phyloP scores from a whole-genome alignment of 768 basidiomycete genomes.

The Tephrocybe sp. region DNA sequence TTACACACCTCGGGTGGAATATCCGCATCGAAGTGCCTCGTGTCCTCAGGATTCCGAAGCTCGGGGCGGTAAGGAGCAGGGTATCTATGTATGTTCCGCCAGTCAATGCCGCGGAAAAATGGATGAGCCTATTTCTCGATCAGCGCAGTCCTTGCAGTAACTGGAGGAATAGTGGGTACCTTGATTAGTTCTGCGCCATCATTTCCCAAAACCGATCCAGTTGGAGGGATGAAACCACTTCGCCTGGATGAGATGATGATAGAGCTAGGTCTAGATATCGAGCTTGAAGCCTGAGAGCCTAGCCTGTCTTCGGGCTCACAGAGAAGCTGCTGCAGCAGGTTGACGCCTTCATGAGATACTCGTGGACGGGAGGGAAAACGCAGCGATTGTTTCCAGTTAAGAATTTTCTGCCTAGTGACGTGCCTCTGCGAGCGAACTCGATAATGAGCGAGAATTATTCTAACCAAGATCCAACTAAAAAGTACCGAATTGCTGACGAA shows the following conservation, averaged over 20 bases:
- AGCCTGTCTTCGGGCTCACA: slow-evolving; percentile 96
- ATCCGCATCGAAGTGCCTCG: slow-evolving; percentile 92
- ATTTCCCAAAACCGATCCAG: slow-evolving; percentile 47
- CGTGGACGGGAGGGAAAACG: slow-evolving; percentile 83
- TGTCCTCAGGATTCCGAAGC: slow-evolving; percentile 80
- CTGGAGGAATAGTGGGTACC: slow-evolving; percentile 35
- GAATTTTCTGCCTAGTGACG: slow-evolving; percentile 94
- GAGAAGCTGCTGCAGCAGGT: slow-evolving; percentile 84
- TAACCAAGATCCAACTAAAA: slow-evolving; percentile 2
- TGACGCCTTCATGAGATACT: slow-evolving; percentile 84
- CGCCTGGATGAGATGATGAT: slow-evolving; percentile 72
- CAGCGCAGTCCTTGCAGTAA: background rate
- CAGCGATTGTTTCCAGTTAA: slow-evolving; percentile 90
- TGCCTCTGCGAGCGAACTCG: slow-evolving; percentile 61
- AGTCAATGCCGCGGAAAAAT: slow-evolving; percentile 92
- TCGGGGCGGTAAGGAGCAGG: slow-evolving; percentile 90
- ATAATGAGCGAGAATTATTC: slow-evolving; percentile 17
- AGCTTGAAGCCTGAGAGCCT: slow-evolving; percentile 69
- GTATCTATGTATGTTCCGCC: slow-evolving; percentile 80
- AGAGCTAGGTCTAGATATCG: slow-evolving; percentile 74
- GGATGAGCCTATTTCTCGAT: slow-evolving; percentile 62
- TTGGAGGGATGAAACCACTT: slow-evolving; percentile 63
- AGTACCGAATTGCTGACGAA: slow-evolving; percentile 91
- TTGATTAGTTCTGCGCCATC: slow-evolving; percentile 94
- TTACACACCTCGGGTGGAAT: slow-evolving; percentile 82